Evolutionary conservation across 2,329 filamentous ascomycete species (phyloP), one percentile per base, ranked within the genome.

Genomic region (Phialemonium atrogriseum): DNA sequence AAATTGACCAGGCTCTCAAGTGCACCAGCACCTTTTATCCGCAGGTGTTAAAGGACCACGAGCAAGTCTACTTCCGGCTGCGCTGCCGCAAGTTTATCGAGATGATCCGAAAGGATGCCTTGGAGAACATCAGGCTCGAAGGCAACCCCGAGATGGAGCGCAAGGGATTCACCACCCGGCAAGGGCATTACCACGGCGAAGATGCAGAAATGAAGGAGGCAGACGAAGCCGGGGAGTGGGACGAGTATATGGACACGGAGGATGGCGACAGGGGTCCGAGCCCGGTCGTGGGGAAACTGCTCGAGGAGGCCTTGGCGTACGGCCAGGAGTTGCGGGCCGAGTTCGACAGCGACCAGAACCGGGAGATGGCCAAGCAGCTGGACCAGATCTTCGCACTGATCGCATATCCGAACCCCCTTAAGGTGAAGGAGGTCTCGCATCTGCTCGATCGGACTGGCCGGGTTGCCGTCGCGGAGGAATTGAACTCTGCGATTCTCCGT

Each of bases 401-500:
- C 41, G 88, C 88, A 2, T 98, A 96, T 49, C 61, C 74, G 21
- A 84, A 95, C 49, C 84, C 88, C 1, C 68, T 82, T 11, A 76
- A 79, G 44, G 85, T 84, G 40, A 68, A 72, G 29, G 74, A 81
- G 37, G 72, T 95, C 36, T 79, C 80, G 11, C 80, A 85, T 49
- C 62, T 95, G 37, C 64, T 98, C 35, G 84, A 94, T 47, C 68
- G 73, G 23, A 74, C 72, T 32, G 86, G 84, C 2, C 68, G 91
- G 25, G 74, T 79, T 12, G 68, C 76, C 12, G 85, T 96, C 24
- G 88, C 88, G 7, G 91, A 98, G 60, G 88, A 94, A 55, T 66
- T 98, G 35, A 96, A 96, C 56, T 84, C 85, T 38, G 88, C 86
- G 27, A 94, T 98, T 46, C 58, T 98, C 38, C 77, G 87, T 94